These are phyloP conservation scores for Cyamopsis tetragonoloba DNA, from an alignment of 306 rosid species.

Conservation along the genomic window DNA sequence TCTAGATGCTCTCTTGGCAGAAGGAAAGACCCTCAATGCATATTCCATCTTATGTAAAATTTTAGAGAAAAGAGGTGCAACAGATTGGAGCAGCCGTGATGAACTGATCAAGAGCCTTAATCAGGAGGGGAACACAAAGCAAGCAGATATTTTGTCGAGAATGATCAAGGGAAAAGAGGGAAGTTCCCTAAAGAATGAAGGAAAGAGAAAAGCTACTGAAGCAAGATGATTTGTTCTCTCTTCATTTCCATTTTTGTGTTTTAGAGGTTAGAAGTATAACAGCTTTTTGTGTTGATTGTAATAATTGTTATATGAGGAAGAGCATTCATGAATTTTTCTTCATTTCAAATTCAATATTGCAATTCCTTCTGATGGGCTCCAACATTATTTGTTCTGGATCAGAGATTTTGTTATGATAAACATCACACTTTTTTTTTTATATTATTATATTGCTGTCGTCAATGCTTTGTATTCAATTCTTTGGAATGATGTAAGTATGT, in stretches of 20 bases:
- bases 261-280: slow-evolving; percentile 34
- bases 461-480: not conserved
- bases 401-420: not conserved
- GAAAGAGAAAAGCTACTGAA: slow-evolving; percentile 43
- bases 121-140: slow-evolving; percentile 89
- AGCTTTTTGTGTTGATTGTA: slow-evolving; percentile 20
- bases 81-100: slow-evolving; percentile 61
- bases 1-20: slow-evolving; percentile 65
- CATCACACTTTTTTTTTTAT: not conserved
- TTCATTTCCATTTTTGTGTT: slow-evolving; percentile 5
- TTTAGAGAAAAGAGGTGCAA: slow-evolving; percentile 67
- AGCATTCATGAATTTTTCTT: slow-evolving; percentile 3
- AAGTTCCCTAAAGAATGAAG: slow-evolving; percentile 31
- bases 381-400: slow-evolving; percentile 21
- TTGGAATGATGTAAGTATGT: slow-evolving; percentile 8
- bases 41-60: slow-evolving; percentile 79
- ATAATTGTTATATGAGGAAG: slow-evolving; percentile 26
- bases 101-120: slow-evolving; percentile 75
- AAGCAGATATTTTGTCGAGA: slow-evolving; percentile 84
- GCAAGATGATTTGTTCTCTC: slow-evolving; percentile 36
- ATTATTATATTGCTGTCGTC: not conserved
- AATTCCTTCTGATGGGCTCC: slow-evolving; percentile 14
- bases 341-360: slow-evolving; percentile 21
- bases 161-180: slow-evolving; percentile 51
- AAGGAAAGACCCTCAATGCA: slow-evolving; percentile 86